Percentiles rank a stretch among this genome's conserved stretches.
Evolutionary conservation across 2,329 filamentous ascomycete species (phyloP).

Genomic region (Leptographium wingfieldii): DNA sequence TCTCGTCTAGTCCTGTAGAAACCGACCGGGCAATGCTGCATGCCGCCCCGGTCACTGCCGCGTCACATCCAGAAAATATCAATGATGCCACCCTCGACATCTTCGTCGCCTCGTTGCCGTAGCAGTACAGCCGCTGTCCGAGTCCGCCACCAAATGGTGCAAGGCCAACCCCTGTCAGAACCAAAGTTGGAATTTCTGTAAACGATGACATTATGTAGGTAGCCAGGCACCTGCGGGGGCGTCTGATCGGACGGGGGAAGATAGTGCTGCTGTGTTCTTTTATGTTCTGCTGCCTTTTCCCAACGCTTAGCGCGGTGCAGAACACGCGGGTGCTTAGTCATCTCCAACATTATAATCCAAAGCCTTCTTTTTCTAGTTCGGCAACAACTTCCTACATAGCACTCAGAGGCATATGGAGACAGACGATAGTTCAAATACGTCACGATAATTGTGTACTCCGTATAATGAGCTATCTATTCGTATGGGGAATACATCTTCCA

Average conservation of each 20-base stretch:
- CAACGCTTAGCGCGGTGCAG: no score
- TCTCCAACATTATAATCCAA: no score
- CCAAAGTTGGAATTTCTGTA: not conserved
- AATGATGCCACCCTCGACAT: not conserved
- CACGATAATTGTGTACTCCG: no score
- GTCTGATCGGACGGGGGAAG: not conserved
- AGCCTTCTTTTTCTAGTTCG: no score
- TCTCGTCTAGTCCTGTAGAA: not conserved
- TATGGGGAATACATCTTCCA: no score
- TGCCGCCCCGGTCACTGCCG: not conserved
- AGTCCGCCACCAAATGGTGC: not conserved
- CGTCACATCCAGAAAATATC: not conserved
- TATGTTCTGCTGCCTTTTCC: not conserved
- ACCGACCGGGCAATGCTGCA: not conserved
- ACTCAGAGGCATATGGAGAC: no score
- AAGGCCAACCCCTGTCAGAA: conserved; percentile 2
- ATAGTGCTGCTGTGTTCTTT: not conserved
- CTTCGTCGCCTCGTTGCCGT: not conserved
- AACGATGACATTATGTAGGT: not conserved
- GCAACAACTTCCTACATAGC: no score
- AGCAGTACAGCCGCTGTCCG: not conserved
- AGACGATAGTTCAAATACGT: no score
- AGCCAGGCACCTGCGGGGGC: not conserved
- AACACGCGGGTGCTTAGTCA: no score
- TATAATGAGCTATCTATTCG: not conserved